These are phyloP conservation scores for Fistulinella prunicolor DNA, from an alignment of 768 basidiomycete species.

Conservation along the genomic window DNA sequence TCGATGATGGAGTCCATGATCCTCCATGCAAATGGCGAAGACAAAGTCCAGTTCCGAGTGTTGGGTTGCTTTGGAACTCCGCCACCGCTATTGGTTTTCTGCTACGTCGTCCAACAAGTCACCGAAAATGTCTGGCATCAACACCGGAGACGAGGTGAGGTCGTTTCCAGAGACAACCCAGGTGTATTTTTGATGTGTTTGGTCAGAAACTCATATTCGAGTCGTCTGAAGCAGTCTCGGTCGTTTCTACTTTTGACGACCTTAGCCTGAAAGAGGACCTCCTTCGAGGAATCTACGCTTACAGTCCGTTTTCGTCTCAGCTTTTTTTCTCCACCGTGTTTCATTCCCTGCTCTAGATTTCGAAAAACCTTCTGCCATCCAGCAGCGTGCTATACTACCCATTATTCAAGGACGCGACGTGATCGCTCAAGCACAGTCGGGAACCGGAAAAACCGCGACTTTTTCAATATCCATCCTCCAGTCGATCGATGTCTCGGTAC, in stretches of 20 bases:
- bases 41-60: constrained; percentile 2
- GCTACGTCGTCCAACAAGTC: constrained; percentile 31
- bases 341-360: constrained; percentile 55
- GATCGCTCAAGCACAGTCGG: constrained; percentile 98
- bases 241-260: constrained; percentile 88
- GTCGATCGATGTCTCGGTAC: constrained; percentile 91
- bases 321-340: neutral
- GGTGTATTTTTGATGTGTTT: constrained; percentile 1
- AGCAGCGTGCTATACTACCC: constrained; percentile 95
- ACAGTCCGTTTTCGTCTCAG: constrained; percentile 57
- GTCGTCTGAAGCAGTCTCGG: constrained; percentile 88
- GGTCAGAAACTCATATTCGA: constrained; percentile 88
- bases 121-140: constrained; percentile 75
- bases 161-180: constrained; percentile 19
- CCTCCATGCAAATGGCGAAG: neutral
- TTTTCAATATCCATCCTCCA: constrained; percentile 98
- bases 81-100: constrained; percentile 29
- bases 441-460: constrained; percentile 99
- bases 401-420: constrained; percentile 96
- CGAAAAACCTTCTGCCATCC: constrained; percentile 98
- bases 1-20: constrained; percentile 94
- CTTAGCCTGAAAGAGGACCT: constrained; percentile 93
- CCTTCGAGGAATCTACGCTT: constrained; percentile 95
- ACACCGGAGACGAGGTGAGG: constrained; percentile 78
- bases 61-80: constrained; percentile 53